A percentile compares a stretch with the other conserved stretches of the same genome.
Conservation (phyloP, 352 stramenopile genomes). For the Blastocystis sp. region DNA sequence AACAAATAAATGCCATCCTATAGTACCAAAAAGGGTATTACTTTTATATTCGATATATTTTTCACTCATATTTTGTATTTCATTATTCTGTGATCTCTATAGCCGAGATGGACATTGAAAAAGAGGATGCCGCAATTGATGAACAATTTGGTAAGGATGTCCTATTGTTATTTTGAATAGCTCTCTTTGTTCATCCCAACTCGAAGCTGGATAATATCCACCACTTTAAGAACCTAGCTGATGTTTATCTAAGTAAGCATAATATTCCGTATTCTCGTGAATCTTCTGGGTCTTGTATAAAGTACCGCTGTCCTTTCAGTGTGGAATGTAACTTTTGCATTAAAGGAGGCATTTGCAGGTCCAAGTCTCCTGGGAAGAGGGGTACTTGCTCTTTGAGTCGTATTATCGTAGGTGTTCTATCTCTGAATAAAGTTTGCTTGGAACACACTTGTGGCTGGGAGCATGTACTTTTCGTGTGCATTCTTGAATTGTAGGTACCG, state of each 20-base stretch:
- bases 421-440: background rate
- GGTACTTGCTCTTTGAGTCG: background rate
- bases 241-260: slow-evolving; percentile 46
- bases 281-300: background rate
- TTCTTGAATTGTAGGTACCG: background rate
- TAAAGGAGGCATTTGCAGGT: slow-evolving; percentile 8
- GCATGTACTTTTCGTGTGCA: background rate
- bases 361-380: background rate
- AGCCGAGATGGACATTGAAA: slow-evolving; percentile 9
- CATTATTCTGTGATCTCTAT: too few species aligned
- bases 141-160: background rate
- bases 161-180: background rate
- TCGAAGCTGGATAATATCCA: background rate
- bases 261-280: slow-evolving; percentile 42
- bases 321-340: slow-evolving; percentile 24
- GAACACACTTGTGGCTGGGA: slow-evolving; percentile 28
- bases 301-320: slow-evolving; percentile 26
- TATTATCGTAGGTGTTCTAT: background rate
- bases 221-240: background rate
- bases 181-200: background rate
- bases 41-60: background rate
- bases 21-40: background rate
- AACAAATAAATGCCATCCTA: background rate
- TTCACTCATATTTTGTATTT: too few species aligned
- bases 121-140: slow-evolving; percentile 47